These are phyloP conservation scores for Phytophthora rubi DNA, from an alignment of 352 stramenopile genomes.

Conservation along the genomic window DNA sequence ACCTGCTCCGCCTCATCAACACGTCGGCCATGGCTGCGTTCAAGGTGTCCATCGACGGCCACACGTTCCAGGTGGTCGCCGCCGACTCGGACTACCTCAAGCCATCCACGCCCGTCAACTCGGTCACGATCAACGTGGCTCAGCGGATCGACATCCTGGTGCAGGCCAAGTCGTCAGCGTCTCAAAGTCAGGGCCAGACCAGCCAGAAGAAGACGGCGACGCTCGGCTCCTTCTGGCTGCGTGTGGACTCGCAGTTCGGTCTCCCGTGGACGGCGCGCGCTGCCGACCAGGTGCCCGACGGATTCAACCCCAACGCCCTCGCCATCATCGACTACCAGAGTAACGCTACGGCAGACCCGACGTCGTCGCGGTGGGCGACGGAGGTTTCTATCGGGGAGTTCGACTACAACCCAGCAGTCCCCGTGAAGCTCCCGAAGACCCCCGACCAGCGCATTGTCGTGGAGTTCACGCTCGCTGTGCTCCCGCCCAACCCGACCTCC, in stretches of 20 bases:
- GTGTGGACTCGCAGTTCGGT: conserved; percentile 33
- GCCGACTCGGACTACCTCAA: conserved; percentile 43
- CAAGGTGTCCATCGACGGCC: conserved; percentile 51
- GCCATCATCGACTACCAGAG: conserved; percentile 46
- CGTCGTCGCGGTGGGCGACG: conserved; percentile 33
- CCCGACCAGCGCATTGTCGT: conserved; percentile 41
- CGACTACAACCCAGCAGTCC: conserved; percentile 33
- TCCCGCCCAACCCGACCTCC: conserved; percentile 23
- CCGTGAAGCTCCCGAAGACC: conserved; percentile 20
- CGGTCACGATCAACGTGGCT: conserved; percentile 41
- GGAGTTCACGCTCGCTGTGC: conserved; percentile 34
- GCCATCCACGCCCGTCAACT: conserved; percentile 40
- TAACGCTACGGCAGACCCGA: conserved; percentile 28
- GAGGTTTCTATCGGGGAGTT: conserved; percentile 44
- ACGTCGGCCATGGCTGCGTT: conserved; percentile 49
- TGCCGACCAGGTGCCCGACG: conserved; percentile 34
- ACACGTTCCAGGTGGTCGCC: conserved; percentile 50
- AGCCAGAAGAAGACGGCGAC: conserved; percentile 13
- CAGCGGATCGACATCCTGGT: conserved; percentile 52
- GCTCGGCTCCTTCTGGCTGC: conserved; percentile 42
- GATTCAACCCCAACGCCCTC: conserved; percentile 46
- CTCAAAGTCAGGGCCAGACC: conserved; percentile 20
- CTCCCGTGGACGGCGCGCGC: conserved; percentile 38
- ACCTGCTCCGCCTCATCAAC: conserved; percentile 53
- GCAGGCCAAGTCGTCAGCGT: conserved; percentile 33